Percentiles rank a stretch among this genome's conserved stretches.
These are phyloP conservation scores for Monosporascus sp. DNA, from an alignment of 2,329 filamentous ascomycete genomes.

Conservation along the genomic window DNA sequence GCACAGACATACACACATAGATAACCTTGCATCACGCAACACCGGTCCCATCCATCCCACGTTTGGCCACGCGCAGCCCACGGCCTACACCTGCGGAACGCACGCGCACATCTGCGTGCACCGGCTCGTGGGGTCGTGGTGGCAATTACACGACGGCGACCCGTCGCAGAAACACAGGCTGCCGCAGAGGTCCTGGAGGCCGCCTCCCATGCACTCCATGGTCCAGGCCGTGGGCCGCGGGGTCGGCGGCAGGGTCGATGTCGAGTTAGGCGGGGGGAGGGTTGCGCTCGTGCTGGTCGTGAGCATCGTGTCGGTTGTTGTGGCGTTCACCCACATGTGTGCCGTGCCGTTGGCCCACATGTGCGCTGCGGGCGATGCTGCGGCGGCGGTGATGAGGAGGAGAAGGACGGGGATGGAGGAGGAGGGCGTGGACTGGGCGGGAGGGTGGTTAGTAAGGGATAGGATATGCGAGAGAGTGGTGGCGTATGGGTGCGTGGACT, in stretches of 20 bases:
- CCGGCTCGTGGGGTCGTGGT: slow-evolving; percentile 18
- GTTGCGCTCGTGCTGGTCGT: background rate
- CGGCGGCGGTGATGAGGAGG: background rate
- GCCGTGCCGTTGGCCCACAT: background rate
- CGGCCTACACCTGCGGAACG: background rate
- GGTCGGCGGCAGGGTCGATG: slow-evolving; percentile 1
- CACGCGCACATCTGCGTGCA: slow-evolving; percentile 19
- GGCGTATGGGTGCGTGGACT: too few species aligned
- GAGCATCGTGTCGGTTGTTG: background rate
- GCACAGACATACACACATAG: too few species aligned
- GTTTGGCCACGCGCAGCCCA: too few species aligned
- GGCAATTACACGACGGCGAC: slow-evolving; percentile 10
- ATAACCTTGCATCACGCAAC: too few species aligned
- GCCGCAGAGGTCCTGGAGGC: slow-evolving; percentile 12
- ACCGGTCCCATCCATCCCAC: background rate
- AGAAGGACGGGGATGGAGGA: too few species aligned
- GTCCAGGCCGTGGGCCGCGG: slow-evolving; percentile 1
- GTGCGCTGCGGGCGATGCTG: background rate
- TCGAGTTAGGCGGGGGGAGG: background rate
- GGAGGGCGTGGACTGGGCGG: too few species aligned
- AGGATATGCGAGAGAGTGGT: too few species aligned
- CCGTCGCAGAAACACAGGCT: slow-evolving; percentile 14
- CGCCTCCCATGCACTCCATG: slow-evolving; percentile 8
- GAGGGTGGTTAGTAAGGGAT: too few species aligned
- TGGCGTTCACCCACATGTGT: background rate